Evolutionary conservation across 352 stramenopile genomes (phyloP), one percentile per base, ranked within the genome.

Genomic region (Poterioochromonas sp.): DNA sequence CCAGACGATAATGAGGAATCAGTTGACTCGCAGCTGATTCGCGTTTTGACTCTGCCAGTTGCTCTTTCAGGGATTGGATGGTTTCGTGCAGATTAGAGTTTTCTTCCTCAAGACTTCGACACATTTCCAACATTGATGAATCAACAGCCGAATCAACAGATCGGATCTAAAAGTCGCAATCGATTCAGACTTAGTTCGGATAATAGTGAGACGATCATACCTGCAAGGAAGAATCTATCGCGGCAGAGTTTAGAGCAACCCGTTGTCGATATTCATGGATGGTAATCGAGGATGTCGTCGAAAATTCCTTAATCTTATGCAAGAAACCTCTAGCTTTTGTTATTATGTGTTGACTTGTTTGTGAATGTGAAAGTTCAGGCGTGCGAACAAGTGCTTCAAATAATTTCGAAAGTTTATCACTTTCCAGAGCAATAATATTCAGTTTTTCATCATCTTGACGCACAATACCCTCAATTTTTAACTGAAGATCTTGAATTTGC

Each of bases 1-100:
- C 62, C 11, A 44, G n/a, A 1, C 62, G 62, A 71, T 71, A 71
- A 47, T 71, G 62, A 32, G 62, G 62, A 15, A 71, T 71, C 15
- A 71, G 26, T 29, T 71, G 5, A 12, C 15, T 43, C 11, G 34
- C 62, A 8, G 32, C n/a, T 8, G 62, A 41, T 26, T 71, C 62
- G 39, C 32, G 11, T 29, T 71, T 3, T 8, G 29, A 5, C 32
- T 44, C 29, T 43, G 2, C 41, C 1, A 71, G 5, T 47, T 71
- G 18, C 1, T 43, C 39, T 47, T 71, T 71, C 62, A 71, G 41
- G 39, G 8, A 5, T 44, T 41, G 2, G 26, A 71, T 44, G 5
- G 11, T 44, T 15, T 71, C 32, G 8, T 5, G 5, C 32, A 71
- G 32, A 29, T 41, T 29, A 5, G 41, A 12, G 39, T 71, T 71